Evolutionary conservation across 148 eudicot genomes (phyloP).

Genomic region (Silene latifolia): DNA sequence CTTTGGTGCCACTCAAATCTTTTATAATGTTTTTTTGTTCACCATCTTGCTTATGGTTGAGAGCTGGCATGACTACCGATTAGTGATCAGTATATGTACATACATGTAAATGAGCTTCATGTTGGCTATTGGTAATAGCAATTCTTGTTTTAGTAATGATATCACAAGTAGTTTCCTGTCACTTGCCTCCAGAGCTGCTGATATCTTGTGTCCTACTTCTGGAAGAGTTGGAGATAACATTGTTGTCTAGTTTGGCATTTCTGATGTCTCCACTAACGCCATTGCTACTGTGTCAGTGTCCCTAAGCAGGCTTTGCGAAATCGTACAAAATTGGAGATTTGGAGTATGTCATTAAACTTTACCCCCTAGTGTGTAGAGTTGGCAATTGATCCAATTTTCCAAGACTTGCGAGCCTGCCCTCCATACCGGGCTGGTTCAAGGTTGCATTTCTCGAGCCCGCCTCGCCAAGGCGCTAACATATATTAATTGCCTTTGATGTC

Average conservation of each 20-base stretch:
- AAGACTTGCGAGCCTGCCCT: too few relatives aligned
- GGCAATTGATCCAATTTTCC: too few relatives aligned
- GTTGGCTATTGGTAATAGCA: not conserved
- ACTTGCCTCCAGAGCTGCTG: not conserved
- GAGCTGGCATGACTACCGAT: not conserved
- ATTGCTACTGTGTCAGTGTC: not conserved
- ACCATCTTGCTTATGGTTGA: not conserved
- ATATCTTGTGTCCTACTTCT: too few relatives aligned
- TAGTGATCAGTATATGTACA: conserved; percentile 9
- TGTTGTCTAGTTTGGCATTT: not conserved
- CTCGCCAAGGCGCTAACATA: too few relatives aligned
- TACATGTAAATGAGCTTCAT: conserved; percentile 11
- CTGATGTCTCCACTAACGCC: not conserved
- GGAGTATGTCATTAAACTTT: not conserved
- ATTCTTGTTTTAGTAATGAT: not conserved
- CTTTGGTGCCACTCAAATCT: not conserved
- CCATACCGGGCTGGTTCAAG: too few relatives aligned
- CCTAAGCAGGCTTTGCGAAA: not conserved
- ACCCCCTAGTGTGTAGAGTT: too few relatives aligned
- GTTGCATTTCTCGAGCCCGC: too few relatives aligned
- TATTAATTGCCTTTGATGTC: too few relatives aligned
- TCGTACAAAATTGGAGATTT: not conserved
- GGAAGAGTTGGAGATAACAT: not conserved
- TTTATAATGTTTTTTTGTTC: not conserved
- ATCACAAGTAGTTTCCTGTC: not conserved